phyloP scores from a whole-genome alignment of 805 yeast genomes.

The Helenozyma baotianmanensis region DNA sequence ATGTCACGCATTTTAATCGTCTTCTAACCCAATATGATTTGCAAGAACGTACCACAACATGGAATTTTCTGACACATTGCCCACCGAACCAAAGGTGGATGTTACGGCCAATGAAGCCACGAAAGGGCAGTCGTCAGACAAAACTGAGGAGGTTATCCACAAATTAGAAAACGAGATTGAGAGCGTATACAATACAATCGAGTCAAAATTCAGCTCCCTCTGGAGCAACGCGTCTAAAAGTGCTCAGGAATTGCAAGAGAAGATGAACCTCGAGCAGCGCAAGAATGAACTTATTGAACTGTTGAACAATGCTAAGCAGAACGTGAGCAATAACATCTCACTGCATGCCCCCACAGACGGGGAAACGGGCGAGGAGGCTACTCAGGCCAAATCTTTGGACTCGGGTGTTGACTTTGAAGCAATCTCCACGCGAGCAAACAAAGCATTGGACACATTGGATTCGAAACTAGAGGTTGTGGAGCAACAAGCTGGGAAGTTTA shows the following conservation, averaged over 20 bases:
- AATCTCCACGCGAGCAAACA: slow-evolving; percentile 42
- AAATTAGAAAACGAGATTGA: slow-evolving; percentile 53
- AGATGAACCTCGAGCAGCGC: slow-evolving; percentile 24
- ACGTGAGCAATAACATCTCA: too few species aligned
- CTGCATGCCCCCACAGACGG: too few species aligned
- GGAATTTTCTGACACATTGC: too few species aligned
- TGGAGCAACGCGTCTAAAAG: slow-evolving; percentile 32
- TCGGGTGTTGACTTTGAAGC: slow-evolving; percentile 20
- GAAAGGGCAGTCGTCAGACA: too few species aligned
- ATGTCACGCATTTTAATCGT: too few species aligned
- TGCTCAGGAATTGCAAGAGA: slow-evolving; percentile 28
- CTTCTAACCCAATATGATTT: too few species aligned
- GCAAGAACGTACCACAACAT: too few species aligned
- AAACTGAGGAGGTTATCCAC: slow-evolving; percentile 49
- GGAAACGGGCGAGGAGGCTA: slow-evolving; percentile 22
- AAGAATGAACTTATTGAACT: slow-evolving; percentile 25
- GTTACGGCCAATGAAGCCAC: too few species aligned
- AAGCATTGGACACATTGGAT: slow-evolving; percentile 66
- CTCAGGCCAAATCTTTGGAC: slow-evolving; percentile 9
- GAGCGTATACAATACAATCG: slow-evolving; percentile 43
- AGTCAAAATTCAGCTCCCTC: slow-evolving; percentile 40
- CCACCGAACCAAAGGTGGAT: too few species aligned
- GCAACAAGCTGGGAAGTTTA: slow-evolving; percentile 58
- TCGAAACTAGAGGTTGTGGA: slow-evolving; percentile 68
- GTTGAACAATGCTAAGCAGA: slow-evolving; percentile 22